phyloP scores from a whole-genome alignment of 768 basidiomycete genomes.

The Piloderma croceum region DNA sequence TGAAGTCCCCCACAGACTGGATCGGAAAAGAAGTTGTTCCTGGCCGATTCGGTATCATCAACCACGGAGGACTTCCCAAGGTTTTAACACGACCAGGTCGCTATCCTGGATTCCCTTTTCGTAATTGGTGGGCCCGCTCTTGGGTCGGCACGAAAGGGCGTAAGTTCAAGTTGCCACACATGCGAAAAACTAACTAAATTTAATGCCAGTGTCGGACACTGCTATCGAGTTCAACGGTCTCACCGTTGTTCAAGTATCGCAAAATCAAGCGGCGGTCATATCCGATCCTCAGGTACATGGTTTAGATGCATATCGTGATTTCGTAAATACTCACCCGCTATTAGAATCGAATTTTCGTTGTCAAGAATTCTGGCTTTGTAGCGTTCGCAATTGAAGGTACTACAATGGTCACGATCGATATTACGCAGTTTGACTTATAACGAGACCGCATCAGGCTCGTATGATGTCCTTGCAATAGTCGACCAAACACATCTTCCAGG shows the following conservation, averaged over 20 bases:
- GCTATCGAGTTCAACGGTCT: slow-evolving; percentile 77
- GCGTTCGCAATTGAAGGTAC: slow-evolving; percentile 73
- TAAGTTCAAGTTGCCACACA: slow-evolving; percentile 29
- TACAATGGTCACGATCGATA: slow-evolving; percentile 32
- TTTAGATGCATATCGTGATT: not conserved
- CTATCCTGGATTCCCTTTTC: slow-evolving; percentile 68
- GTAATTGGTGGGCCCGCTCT: slow-evolving; percentile 82
- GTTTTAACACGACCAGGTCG: slow-evolving; percentile 68
- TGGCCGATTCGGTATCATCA: slow-evolving; percentile 68
- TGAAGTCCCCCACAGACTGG: slow-evolving; percentile 58
- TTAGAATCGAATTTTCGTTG: slow-evolving; percentile 69
- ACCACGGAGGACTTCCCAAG: slow-evolving; percentile 79
- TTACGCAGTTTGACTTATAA: not conserved
- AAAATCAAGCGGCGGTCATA: slow-evolving; percentile 74
- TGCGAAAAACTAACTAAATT: slow-evolving; percentile 1
- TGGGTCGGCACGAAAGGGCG: slow-evolving; percentile 66
- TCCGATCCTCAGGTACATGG: slow-evolving; percentile 56
- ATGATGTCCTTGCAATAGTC: slow-evolving; percentile 67
- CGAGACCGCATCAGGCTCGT: too few relatives aligned
- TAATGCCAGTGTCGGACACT: slow-evolving; percentile 63
- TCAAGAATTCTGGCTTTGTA: slow-evolving; percentile 75
- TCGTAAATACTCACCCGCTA: not conserved
- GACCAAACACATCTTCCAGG: slow-evolving; percentile 76
- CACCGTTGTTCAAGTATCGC: slow-evolving; percentile 81
- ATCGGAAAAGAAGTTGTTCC: slow-evolving; percentile 67